Evolutionary conservation across 441 rosid species (phyloP), one percentile per base, ranked within the genome.

Genomic region (Jatropha podagrica): DNA sequence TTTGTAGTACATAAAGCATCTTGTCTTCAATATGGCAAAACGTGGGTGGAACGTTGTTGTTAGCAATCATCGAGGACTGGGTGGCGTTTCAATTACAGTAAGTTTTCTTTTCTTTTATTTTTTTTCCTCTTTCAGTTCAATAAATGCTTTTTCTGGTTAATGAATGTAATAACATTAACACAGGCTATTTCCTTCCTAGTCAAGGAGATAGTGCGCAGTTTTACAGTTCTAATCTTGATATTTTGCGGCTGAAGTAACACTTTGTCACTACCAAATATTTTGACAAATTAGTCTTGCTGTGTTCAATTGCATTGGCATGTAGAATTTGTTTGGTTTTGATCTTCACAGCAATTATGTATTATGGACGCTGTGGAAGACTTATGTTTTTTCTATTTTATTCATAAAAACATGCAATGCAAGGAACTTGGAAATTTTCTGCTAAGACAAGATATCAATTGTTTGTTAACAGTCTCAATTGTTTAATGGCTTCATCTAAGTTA

Each of bases 21-120:
- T 91, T 73, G 92, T 86, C 18, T 88, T 84, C 74, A 65, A 51
- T 72, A 82, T 83, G 61, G 96, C 93, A 38, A 88, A 81, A 77
- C 65, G 72, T 4, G 93, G 98, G 62, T 89, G 92, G 91, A 87
- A 90, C 81, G 91, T 92, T 87, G 97, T 92, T 86, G 87, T 94
- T 40, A 82, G 90, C 87, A 94, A 92, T 78, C 98, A 94, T 81
- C 81, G 95, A 75, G 98, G 98, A 76, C 62, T 94, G 67, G 97
- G 95, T 1, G 98, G 96, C 58, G 87, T 94, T 75, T 88, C 97
- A 62, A 78, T 94, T 75, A 92, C 98, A 58, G 96, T 92, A 78
- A 92, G 97, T 81, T 70, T 41, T 71, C 65, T 65, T 59, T 7
- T 44, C 9, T 44, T 44, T 11, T 11, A 42, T 44, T 32, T 32